These are phyloP conservation scores for Aphanomyces euteiches DNA, from an alignment of 352 stramenopile species.

Conservation along the genomic window DNA sequence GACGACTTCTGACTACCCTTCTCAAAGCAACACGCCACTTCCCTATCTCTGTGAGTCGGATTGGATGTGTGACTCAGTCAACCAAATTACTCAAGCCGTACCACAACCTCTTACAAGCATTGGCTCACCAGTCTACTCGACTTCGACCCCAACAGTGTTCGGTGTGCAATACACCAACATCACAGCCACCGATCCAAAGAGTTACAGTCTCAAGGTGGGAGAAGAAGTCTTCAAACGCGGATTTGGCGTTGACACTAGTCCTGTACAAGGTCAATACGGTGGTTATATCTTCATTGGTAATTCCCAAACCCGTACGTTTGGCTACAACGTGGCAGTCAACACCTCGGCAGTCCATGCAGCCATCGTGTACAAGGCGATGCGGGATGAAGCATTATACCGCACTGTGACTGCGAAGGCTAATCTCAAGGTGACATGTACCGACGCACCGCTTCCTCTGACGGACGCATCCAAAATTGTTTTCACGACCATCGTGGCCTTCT, in stretches of 20 bases:
- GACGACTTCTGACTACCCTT: background rate
- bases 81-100: background rate
- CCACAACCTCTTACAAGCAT: background rate
- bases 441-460: constrained; percentile 48
- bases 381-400: constrained; percentile 38
- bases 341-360: constrained; percentile 34
- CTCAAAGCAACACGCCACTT: constrained; percentile 3
- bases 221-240: constrained; percentile 54
- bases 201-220: constrained; percentile 35
- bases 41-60: constrained; percentile 28
- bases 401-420: constrained; percentile 21
- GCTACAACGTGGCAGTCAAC: constrained; percentile 41
- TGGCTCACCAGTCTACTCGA: background rate
- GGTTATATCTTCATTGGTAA: constrained; percentile 24
- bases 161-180: constrained; percentile 51
- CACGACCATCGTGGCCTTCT: constrained; percentile 56
- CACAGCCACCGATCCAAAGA: constrained; percentile 31
- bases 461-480: constrained; percentile 45
- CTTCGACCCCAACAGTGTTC: constrained; percentile 47
- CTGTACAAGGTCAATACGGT: constrained; percentile 44
- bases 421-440: constrained; percentile 43
- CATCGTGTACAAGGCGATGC: constrained; percentile 33
- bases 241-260: constrained; percentile 28
- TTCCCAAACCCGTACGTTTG: constrained; percentile 15
- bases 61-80: constrained; percentile 22